These are phyloP conservation scores for Halenospora varia DNA, from an alignment of 495 filamentous ascomycete species.

Conservation along the genomic window DNA sequence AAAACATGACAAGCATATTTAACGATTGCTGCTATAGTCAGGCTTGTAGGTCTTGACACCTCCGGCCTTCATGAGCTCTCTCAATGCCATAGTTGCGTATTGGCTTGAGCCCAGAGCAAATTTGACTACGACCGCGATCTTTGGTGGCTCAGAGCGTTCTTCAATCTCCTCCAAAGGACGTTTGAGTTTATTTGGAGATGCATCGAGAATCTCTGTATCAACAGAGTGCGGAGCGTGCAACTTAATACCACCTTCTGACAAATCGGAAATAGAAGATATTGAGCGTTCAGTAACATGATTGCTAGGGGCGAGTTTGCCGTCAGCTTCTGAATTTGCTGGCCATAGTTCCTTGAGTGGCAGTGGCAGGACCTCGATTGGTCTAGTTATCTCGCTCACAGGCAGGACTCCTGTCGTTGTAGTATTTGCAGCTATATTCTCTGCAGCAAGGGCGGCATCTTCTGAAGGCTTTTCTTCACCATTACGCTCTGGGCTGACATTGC, in stretches of 20 bases:
- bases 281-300: background rate
- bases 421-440: too few relatives aligned
- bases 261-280: background rate
- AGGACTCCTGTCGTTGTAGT: too few relatives aligned
- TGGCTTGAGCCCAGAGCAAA: slow-evolving; percentile 81
- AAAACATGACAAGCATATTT: too few relatives aligned
- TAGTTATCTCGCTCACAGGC: too few relatives aligned
- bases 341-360: too few relatives aligned
- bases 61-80: slow-evolving; percentile 73
- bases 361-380: too few relatives aligned
- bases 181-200: background rate
- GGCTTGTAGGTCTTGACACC: slow-evolving; percentile 60
- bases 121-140: slow-evolving; percentile 79
- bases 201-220: background rate
- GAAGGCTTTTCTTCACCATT: too few relatives aligned
- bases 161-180: background rate
- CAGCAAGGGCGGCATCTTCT: too few relatives aligned
- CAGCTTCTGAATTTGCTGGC: too few relatives aligned
- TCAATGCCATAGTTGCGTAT: slow-evolving; percentile 91
- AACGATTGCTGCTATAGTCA: slow-evolving; percentile 55
- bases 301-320: background rate
- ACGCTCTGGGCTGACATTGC: too few relatives aligned
- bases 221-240: too few relatives aligned
- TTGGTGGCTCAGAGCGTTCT: slow-evolving; percentile 28
- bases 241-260: slow-evolving; percentile 7